phyloP scores from a whole-genome alignment of 305 asterid species.

The Lippia alba region DNA sequence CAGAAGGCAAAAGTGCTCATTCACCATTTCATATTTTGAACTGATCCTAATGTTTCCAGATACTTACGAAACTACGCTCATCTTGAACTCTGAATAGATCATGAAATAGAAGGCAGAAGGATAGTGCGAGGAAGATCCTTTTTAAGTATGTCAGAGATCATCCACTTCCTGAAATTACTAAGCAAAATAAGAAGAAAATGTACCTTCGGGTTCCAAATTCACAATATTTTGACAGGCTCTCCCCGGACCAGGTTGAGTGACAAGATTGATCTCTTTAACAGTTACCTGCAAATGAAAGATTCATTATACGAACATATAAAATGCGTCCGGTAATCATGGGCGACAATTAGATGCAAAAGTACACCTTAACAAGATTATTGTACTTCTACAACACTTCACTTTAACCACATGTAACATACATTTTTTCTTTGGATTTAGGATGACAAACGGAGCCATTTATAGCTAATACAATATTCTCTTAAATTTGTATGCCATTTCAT shows the following conservation, averaged over 20 bases:
- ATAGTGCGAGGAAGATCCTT: too few relatives aligned
- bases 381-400: background rate
- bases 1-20: background rate
- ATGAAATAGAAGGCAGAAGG: constrained; percentile 17
- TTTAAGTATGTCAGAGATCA: too few relatives aligned
- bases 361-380: background rate
- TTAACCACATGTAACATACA: background rate
- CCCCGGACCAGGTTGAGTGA: constrained; percentile 41
- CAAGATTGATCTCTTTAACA: constrained; percentile 61
- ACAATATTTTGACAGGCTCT: constrained; percentile 30
- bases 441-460: background rate
- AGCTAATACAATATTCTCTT: constrained; percentile 1
- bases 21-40: background rate
- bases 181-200: constrained; percentile 13
- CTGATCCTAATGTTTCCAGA: background rate
- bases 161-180: background rate
- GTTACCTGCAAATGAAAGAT: constrained; percentile 43
- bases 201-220: constrained; percentile 50
- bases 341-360: background rate
- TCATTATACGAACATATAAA: constrained; percentile 8
- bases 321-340: constrained; percentile 6
- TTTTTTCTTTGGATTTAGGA: background rate
- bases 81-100: background rate
- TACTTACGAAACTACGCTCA: background rate
- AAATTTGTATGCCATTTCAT: background rate